Evolutionary conservation across 2,329 filamentous ascomycete genomes (phyloP).

Genomic region (Cadophora sp.): DNA sequence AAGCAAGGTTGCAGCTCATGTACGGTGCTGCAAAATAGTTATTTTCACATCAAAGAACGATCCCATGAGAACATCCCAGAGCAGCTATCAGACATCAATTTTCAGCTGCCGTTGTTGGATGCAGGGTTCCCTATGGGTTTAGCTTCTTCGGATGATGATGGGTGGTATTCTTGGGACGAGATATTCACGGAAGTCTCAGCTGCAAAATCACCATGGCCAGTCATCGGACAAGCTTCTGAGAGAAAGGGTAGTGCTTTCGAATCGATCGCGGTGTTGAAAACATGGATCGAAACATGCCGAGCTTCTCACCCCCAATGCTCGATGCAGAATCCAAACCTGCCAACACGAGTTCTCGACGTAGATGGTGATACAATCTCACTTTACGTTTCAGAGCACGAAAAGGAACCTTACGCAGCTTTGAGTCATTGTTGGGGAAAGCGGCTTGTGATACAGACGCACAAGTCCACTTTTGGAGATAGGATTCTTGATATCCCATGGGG

Average conservation of each 20-base stretch:
- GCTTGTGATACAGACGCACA: neutral
- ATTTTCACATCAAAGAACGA: neutral
- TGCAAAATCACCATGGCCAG: neutral
- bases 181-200: neutral
- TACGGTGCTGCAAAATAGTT: neutral
- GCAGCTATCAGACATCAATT: neutral
- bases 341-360: conserved; percentile 1
- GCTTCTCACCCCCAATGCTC: neutral
- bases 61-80: neutral
- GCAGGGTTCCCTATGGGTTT: neutral
- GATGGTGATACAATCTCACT: neutral
- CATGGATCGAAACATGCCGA: conserved; percentile 4
- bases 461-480: neutral
- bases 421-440: conserved; percentile 19
- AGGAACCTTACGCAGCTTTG: conserved; percentile 7
- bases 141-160: neutral
- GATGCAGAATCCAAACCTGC: neutral
- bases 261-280: neutral
- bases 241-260: neutral
- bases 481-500: neutral
- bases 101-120: neutral
- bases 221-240: neutral
- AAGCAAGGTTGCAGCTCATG: conserved; percentile 3
- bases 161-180: conserved; percentile 1
- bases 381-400: neutral